These are phyloP conservation scores for Wallacemonas sp. DNA, from an alignment of 208 protist genomes.

Conservation along the genomic window DNA sequence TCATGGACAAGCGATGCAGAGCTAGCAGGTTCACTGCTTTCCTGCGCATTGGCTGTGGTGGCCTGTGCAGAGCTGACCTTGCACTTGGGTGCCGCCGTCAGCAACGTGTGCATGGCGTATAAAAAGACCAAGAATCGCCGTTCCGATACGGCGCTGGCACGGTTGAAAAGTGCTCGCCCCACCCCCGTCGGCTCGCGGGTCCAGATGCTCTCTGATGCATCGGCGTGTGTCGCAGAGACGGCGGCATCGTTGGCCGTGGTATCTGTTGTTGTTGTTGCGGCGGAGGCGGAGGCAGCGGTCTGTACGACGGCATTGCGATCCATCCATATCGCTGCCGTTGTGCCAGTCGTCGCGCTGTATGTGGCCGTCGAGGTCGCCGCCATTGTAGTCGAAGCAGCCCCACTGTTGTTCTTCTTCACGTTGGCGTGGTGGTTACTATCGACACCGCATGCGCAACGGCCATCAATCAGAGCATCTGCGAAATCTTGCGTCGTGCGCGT, in stretches of 20 bases:
- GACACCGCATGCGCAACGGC: conserved; percentile 38
- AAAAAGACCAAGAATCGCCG: conserved; percentile 43
- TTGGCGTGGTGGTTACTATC: neutral
- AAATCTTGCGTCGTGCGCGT: conserved; percentile 53
- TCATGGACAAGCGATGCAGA: conserved; percentile 26
- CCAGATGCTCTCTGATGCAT: neutral
- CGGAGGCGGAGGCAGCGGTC: too few species aligned
- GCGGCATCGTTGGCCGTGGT: neutral
- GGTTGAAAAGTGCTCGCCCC: conserved; percentile 27
- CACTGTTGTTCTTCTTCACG: conserved; percentile 7
- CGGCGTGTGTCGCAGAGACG: neutral
- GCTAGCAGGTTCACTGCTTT: conserved; percentile 39
- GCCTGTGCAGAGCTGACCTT: conserved; percentile 18
- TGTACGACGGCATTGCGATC: conserved; percentile 28
- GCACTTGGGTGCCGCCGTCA: conserved; percentile 20
- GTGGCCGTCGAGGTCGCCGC: neutral
- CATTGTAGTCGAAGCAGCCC: neutral
- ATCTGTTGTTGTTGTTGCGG: neutral
- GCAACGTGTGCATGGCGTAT: conserved; percentile 57
- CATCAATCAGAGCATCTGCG: conserved; percentile 67
- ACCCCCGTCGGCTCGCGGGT: neutral
- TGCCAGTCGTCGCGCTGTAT: conserved; percentile 31
- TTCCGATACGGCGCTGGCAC: conserved; percentile 29
- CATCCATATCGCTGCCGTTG: conserved; percentile 41
- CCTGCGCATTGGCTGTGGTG: conserved; percentile 29